A percentile compares a stretch with the other conserved stretches of the same genome.
Evolutionary conservation across 345 rosid genomes (phyloP).

Genomic region (Rhizophora apiculata): DNA sequence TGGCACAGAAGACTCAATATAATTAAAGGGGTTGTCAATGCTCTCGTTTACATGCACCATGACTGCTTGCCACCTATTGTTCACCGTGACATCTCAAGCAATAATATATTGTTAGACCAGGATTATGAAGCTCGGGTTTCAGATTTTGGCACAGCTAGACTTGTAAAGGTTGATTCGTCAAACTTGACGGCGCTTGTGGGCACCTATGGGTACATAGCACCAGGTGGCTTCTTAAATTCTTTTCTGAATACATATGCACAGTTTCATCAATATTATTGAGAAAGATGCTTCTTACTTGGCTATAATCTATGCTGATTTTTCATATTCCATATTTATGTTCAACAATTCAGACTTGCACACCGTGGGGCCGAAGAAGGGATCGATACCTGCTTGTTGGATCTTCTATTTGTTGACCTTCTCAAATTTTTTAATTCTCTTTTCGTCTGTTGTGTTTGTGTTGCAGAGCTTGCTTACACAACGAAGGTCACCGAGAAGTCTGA

Average conservation of each 20-base stretch:
- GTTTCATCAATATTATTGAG: too few relatives aligned
- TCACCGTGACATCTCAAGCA: conserved; percentile 23
- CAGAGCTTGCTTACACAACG: conserved; percentile 42
- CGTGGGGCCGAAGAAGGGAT: too few relatives aligned
- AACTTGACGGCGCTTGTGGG: conserved; percentile 13
- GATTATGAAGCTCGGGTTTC: conserved; percentile 16
- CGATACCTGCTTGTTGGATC: too few relatives aligned
- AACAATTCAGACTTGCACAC: too few relatives aligned
- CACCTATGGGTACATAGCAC: conserved; percentile 23
- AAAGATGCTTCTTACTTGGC: neutral
- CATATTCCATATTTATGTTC: too few relatives aligned
- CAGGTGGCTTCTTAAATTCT: conserved; percentile 7
- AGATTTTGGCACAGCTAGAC: conserved; percentile 19
- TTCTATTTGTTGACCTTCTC: neutral
- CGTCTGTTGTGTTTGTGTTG: neutral
- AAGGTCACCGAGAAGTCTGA: conserved; percentile 34
- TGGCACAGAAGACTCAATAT: conserved; percentile 11
- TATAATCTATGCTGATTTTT: neutral
- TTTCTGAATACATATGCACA: neutral
- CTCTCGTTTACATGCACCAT: conserved; percentile 21
- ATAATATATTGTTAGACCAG: conserved; percentile 12
- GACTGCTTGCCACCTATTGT: conserved; percentile 10
- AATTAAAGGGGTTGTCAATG: conserved; percentile 16
- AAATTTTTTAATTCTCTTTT: neutral
- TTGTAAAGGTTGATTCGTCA: conserved; percentile 13